Evolutionary conservation across 1,284 basidiomycete species (phyloP), one percentile per base, ranked within the genome.

Genomic region (Ganoderma sp.): DNA sequence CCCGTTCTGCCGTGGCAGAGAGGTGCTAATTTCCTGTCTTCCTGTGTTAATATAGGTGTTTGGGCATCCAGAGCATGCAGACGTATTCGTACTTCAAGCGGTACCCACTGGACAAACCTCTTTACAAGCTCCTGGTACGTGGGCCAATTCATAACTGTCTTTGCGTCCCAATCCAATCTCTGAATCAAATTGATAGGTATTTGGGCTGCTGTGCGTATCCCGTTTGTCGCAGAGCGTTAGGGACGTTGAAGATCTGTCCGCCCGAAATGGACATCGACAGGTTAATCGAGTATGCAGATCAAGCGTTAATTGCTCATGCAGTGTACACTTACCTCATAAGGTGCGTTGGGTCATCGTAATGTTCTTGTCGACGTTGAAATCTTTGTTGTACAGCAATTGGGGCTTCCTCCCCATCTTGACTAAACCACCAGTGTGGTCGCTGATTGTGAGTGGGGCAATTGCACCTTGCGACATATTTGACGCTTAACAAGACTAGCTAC

Each of bases 51-150:
- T 45, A 57, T 72, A 85, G 84, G 42, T 70, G 82, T 25, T 81
- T 82, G 73, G 89, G 89, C 15, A 78, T 88, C 45, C 79, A 88
- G 63, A 81, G 84, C 57, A 80, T 83, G 43, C 89, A 90, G 74
- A 78, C 82, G 4, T 83, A 84, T 74, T 81, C 81, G 10, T 91
- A 90, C 71, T 87, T 84, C 73, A 79, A 79, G 71, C 81, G 84
- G 28, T 91, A 87, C 73, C 85, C 86, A 25, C 79, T 77, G 19
- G 89, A 91, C 77, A 81, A 81, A 68, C 41, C 71, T 3, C 80
- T 80, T 8, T 90, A 90, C 75, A 90, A 89, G 74, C 22, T 76
- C 42, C 71, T 89, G 73, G 89, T 90, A 73, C 73, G 87, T 82
- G 4, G 48, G 22, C 19, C 64, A 19, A 54, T 22, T 28, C 32